Evolutionary conservation across 148 eudicot genomes (phyloP), one percentile per base, ranked within the genome.

Genomic region (Simmondsia chinensis): DNA sequence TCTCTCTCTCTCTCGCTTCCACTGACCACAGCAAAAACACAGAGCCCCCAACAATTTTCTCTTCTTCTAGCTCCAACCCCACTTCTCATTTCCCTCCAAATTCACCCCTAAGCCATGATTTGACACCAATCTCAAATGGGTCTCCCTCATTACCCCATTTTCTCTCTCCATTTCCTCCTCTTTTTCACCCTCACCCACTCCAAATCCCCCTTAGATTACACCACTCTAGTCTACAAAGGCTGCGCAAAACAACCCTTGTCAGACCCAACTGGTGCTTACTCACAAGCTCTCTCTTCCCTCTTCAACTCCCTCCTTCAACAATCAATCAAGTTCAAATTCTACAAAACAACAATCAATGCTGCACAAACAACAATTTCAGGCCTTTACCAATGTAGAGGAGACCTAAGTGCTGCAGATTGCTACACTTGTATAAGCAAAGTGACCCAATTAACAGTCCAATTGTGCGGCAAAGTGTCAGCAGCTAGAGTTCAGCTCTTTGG

Each of bases 301-400:
- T 85, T 65, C 47, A 61, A 73, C 3, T 46, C 85, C 9, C 65
- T 91, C 1, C 39, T 82, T 20, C 54, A 74, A 20, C 95, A 85
- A 47, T 76, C 97, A 8, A 72, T 88, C 37, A 82, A 81, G 46
- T 51, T 88, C 53, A 76, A 65, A 35, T 91, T 73, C 41, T 79
- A 28, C 73, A 86, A 85, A 20, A 36, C 97, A 7, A 61, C 80
- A 24, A 7, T 93, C 8, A 82, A 82, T 10, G 66, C 66, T 27
- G 65, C 75, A 28, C 79, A 73, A 29, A 46, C 73, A 9, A 33
- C 86, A n/a, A 60, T 91, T n/a, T 59, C 73, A 4, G 97, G 97
- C 6, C 63, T 91, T 0, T 91, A 56, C 54, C 97, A 91, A 43
- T 91, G 97, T 13, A 65, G 95, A 33, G 97, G 97, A 8, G 97